Evolutionary conservation across 768 basidiomycete species (phyloP).

Genomic region (Tremella mesenterica): DNA sequence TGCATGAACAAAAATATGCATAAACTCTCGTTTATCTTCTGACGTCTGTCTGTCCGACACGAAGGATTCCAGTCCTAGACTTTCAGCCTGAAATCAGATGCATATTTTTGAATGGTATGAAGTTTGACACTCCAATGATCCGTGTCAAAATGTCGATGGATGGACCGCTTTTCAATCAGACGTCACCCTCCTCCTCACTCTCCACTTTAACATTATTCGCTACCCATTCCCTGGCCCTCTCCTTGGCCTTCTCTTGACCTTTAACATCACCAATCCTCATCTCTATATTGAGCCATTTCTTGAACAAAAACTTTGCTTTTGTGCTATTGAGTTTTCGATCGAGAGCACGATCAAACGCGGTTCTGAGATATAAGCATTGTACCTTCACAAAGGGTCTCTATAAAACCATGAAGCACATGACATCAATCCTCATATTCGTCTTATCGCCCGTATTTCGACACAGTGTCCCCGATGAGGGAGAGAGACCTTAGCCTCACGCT

Average conservation of each 20-base stretch:
- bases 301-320: constrained; percentile 94
- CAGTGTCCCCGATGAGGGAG: too few species aligned
- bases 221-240: constrained; percentile 79
- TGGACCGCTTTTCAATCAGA: constrained; percentile 14
- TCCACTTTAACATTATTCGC: constrained; percentile 25
- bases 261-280: constrained; percentile 76
- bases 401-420: too few species aligned
- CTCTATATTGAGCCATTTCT: constrained; percentile 91
- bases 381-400: too few species aligned
- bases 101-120: background rate
- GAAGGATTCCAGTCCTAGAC: background rate
- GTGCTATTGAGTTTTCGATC: constrained; percentile 81
- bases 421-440: too few species aligned
- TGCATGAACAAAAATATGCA: too few species aligned
- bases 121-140: background rate
- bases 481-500: too few species aligned
- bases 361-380: constrained; percentile 53
- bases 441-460: too few species aligned
- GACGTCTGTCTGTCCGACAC: background rate
- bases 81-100: background rate
- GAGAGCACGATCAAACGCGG: constrained; percentile 77
- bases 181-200: constrained; percentile 17
- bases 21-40: background rate
- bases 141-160: too few species aligned
- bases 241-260: constrained; percentile 70